Conservation (phyloP, 805 yeast species). For the Candida insectorum region DNA sequence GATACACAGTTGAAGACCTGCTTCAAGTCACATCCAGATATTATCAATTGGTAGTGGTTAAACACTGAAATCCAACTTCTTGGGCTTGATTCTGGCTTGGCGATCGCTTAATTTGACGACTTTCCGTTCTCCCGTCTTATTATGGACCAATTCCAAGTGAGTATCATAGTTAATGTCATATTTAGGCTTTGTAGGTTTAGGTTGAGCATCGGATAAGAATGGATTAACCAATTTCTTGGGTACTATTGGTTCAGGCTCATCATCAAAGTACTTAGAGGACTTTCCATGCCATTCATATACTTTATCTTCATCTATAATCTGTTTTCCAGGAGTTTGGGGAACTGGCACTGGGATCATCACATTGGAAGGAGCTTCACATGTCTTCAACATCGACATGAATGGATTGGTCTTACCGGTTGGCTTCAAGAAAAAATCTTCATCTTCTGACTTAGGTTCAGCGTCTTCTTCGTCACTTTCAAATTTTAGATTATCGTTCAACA, state of each 20-base stretch:
- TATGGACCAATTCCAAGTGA: slow-evolving; percentile 28
- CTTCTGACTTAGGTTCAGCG: slow-evolving; percentile 8
- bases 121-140: slow-evolving; percentile 34
- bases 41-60: no score
- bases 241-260: slow-evolving; percentile 1
- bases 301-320: slow-evolving; percentile 29
- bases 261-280: slow-evolving; percentile 25
- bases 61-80: slow-evolving; percentile 26
- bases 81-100: slow-evolving; percentile 36
- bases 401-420: slow-evolving; percentile 4
- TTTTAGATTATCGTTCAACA: slow-evolving; percentile 19
- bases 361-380: slow-evolving; percentile 2
- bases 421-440: slow-evolving; percentile 14
- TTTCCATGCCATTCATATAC: slow-evolving; percentile 38
- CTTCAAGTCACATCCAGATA: no score
- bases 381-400: slow-evolving; percentile 4
- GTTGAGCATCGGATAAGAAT: slow-evolving; percentile 11
- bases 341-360: slow-evolving; percentile 3
- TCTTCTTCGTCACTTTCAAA: slow-evolving; percentile 24
- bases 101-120: slow-evolving; percentile 28
- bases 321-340: slow-evolving; percentile 28
- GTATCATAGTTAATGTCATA: slow-evolving; percentile 17
- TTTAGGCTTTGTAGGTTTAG: not conserved
- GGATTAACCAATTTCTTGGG: slow-evolving; percentile 18
- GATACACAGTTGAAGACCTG: not conserved